Base-by-base conservation (phyloP, 768 basidiomycete genomes). In the Lentinula lateritia region DNA sequence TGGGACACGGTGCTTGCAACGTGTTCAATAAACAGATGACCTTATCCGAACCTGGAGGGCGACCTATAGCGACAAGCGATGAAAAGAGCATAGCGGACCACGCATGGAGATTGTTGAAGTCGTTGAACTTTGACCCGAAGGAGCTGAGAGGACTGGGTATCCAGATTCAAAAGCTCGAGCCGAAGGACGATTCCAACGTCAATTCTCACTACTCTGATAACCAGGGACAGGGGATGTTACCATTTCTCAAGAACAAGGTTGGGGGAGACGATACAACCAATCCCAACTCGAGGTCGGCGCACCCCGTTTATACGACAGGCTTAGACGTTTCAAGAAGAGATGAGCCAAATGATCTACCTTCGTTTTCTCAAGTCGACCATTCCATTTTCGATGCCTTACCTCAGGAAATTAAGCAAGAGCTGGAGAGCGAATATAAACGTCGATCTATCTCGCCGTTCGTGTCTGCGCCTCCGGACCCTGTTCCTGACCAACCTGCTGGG, bases 141-240 rank as follows among this genome's bases (percentile, higher is more conserved):
- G 96, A 98, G 64, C 75, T 98, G n/a, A 82, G 96, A 20, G 96
- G 96, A 0, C 83, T 98, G 60, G 94, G 92, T 0, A 88, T 98
- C 7, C 93, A 95, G 67, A 84, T 98, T 12, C 87, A 90, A 68
- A 98, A 95, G 70, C 80, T 98, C 5, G 93, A 97, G 72, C 76
- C 80, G 6, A 66, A 70, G 1, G 75, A 70, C 2, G 68, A 69
- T 23, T 67, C 65, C 13, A 67, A 70, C 9, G 39, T 36, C 16
- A 54, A 39, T 20, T 12, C 7, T 39, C 18, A 38, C 10, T 20
- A 39, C 20, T 38, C 20, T 2, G 28, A 41, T 28, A 76, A 78
- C 15, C 65, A 73, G 4, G 88, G 85, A 1, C 93, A 94, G 69
- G 80, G 75, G 2, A 76, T 77, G 12, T 72, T 94, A 34, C 76